Evolutionary conservation across 495 filamentous ascomycete genomes (phyloP), one percentile per base, ranked within the genome.

Genomic region (Lepraria neglecta): DNA sequence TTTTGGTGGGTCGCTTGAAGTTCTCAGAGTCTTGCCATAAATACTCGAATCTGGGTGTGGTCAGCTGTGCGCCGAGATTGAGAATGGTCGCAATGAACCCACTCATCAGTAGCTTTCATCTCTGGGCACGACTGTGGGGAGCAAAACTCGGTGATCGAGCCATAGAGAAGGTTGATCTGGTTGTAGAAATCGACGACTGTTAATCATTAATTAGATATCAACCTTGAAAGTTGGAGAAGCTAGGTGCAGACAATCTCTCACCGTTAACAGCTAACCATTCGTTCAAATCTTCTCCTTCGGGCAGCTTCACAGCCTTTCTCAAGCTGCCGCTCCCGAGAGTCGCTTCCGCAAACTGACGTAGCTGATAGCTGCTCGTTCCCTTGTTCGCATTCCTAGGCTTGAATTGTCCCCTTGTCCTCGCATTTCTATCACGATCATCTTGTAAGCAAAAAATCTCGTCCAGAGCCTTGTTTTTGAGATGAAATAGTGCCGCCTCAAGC

Each of bases 51-150:
- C 89, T 92, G 61, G 33, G 30, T 40, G 19, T 6, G n/a, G 14
- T 64, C 10, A 68, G 58, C 46, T 14, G 24, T 30, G 12, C 15
- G 24, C 7, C 6, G 21, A 15, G 9, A 7, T 52, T 24, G 19
- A 15, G 14, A 4, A 56, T 24, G 27, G 45, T 21, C 21, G 45
- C 30, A 35, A 40, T n/a, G 15, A 35, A 56, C 84, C 61, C 80
- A 95, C 89, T 98, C 94, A 76, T 98, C 94, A 10, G 94, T 97
- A 30, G 94, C 94, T 76, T 98, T 98, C 94, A 98, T 98, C 77
- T 97, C 94, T 3, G 92, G 94, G 72, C 94, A 98, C 56, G 91
- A 89, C 66, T 89, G 88, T 30, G 94, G 94, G 28, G 94, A 97
- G 78, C 94, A 98, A 76, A 97, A 98, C 69, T 98, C 94, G 58